phyloP scores from a whole-genome alignment of 306 rosid species.

The Amphicarpaea edgeworthii region DNA sequence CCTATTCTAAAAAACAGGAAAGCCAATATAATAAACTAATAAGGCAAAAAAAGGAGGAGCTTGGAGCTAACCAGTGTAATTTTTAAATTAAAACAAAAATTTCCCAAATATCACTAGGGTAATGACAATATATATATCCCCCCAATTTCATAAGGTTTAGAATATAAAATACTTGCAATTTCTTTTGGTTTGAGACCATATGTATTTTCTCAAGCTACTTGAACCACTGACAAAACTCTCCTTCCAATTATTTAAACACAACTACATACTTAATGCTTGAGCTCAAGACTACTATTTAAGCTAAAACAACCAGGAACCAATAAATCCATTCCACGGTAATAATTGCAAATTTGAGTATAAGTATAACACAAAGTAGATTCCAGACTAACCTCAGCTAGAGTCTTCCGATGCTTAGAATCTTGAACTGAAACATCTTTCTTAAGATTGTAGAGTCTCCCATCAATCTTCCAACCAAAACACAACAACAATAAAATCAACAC shows the following conservation, averaged over 20 bases:
- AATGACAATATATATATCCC: too few species aligned
- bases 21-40: not conserved
- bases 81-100: not conserved
- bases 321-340: not conserved
- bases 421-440: slow-evolving; percentile 91
- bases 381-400: slow-evolving; percentile 85
- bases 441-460: slow-evolving; percentile 82
- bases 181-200: too few species aligned
- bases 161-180: too few species aligned
- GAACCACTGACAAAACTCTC: not conserved
- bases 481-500: slow-evolving; percentile 9
- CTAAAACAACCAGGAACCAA: not conserved
- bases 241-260: not conserved
- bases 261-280: not conserved
- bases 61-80: not conserved
- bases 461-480: slow-evolving; percentile 66
- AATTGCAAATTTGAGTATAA: slow-evolving; percentile 1
- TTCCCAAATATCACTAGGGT: too few species aligned
- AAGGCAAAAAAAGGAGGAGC: not conserved
- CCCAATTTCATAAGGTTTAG: too few species aligned
- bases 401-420: slow-evolving; percentile 93
- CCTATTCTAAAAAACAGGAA: not conserved
- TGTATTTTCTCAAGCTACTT: too few species aligned
- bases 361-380: slow-evolving; percentile 22
- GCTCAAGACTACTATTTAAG: not conserved